These are phyloP conservation scores for Myriangium duriaei DNA, from an alignment of 2,329 filamentous ascomycete species.

Conservation along the genomic window DNA sequence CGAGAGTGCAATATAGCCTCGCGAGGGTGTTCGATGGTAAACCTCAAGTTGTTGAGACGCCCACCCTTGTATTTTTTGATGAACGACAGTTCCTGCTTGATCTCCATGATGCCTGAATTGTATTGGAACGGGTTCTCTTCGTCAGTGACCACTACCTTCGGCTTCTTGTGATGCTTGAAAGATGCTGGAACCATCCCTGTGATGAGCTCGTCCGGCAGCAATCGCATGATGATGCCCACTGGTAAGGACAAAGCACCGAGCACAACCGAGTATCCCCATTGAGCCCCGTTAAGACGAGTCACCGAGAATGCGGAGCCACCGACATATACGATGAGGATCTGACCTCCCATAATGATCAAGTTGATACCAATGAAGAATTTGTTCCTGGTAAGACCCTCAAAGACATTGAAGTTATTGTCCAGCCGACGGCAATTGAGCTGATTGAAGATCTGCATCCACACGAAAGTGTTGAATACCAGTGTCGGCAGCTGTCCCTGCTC, in stretches of 20 bases:
- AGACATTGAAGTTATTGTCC: slow-evolving; percentile 91
- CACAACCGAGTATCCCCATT: slow-evolving; percentile 82
- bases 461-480: slow-evolving; percentile 93
- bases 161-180: slow-evolving; percentile 24
- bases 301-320: slow-evolving; percentile 74
- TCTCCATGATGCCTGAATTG: slow-evolving; percentile 59
- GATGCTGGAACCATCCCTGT: slow-evolving; percentile 28
- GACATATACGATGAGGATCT: slow-evolving; percentile 80
- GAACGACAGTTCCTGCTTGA: slow-evolving; percentile 70
- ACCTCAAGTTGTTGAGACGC: slow-evolving; percentile 68
- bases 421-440: slow-evolving; percentile 93
- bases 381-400: slow-evolving; percentile 75
- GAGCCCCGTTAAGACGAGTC: slow-evolving; percentile 51
- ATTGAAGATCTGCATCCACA: slow-evolving; percentile 99
- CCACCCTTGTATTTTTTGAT: slow-evolving; percentile 71
- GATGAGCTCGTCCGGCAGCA: slow-evolving; percentile 63
- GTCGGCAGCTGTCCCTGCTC: slow-evolving; percentile 52
- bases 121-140: slow-evolving; percentile 39
- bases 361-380: slow-evolving; percentile 84
- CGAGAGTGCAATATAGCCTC: slow-evolving; percentile 53
- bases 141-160: slow-evolving; percentile 31
- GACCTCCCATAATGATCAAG: slow-evolving; percentile 73
- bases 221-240: slow-evolving; percentile 65
- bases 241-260: slow-evolving; percentile 77
- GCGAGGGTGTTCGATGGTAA: slow-evolving; percentile 62